Conservation (phyloP, 2,329 filamentous ascomycete genomes). For the Pseudogymnoascus sp. region DNA sequence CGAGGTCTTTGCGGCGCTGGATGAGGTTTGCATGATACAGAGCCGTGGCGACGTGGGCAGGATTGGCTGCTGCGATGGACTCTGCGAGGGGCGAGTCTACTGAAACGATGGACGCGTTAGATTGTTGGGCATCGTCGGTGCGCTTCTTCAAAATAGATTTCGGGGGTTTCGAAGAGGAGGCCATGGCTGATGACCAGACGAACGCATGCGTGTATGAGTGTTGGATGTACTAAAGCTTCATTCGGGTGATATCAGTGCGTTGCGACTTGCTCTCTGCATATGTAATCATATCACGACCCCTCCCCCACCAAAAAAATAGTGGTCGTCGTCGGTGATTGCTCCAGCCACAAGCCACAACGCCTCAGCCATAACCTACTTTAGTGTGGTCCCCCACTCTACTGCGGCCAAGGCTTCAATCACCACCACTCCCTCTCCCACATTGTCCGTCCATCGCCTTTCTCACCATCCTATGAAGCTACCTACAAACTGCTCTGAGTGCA, state of each 20-base stretch:
- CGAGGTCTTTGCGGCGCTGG: conserved; percentile 71
- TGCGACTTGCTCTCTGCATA: background rate
- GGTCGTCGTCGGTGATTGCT: background rate
- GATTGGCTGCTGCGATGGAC: conserved; percentile 40
- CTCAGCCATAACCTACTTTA: conserved; percentile 6
- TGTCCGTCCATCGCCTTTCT: background rate
- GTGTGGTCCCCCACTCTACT: conserved; percentile 8
- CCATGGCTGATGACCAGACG: conserved; percentile 20
- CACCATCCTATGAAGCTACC: background rate
- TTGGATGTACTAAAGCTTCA: background rate
- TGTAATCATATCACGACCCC: conserved; percentile 10
- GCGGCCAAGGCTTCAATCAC: conserved; percentile 9
- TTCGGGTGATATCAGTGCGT: background rate
- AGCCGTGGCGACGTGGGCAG: conserved; percentile 41
- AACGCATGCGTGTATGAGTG: background rate
- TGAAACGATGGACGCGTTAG: conserved; percentile 23
- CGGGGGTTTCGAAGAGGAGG: conserved; percentile 24
- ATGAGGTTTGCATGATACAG: conserved; percentile 75
- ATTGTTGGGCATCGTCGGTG: conserved; percentile 31
- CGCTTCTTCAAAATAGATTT: conserved; percentile 57
- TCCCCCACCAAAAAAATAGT: background rate
- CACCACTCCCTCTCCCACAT: background rate
- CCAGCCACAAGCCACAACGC: conserved; percentile 7
- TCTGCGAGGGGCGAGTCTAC: conserved; percentile 35
- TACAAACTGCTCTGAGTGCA: background rate